These are phyloP conservation scores for Arabidopsis lyrata DNA, from an alignment of 441 rosid genomes.

Conservation along the genomic window DNA sequence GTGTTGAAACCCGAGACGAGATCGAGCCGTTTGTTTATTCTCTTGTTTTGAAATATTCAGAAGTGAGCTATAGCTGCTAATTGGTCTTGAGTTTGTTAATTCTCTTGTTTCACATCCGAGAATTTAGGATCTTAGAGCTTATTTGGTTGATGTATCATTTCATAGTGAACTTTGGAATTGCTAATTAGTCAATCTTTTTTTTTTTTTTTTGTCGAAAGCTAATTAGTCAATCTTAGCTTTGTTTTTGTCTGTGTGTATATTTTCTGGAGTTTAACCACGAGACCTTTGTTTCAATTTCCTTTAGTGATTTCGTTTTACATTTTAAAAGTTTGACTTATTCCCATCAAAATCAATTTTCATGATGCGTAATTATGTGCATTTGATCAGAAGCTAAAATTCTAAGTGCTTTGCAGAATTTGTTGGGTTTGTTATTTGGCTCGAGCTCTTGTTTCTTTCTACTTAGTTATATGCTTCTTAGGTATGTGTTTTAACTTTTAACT, in stretches of 20 bases:
- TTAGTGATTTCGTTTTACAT: conserved; percentile 2
- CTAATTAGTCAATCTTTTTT: too few relatives aligned
- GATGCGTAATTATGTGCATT: background rate
- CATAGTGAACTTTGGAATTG: conserved; percentile 11
- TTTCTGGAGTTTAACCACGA: background rate
- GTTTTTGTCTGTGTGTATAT: background rate
- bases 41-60: background rate
- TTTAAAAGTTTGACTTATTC: background rate
- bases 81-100: background rate
- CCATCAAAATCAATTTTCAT: background rate
- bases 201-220: too few relatives aligned
- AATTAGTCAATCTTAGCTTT: background rate
- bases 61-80: background rate
- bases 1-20: too few relatives aligned
- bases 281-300: background rate
- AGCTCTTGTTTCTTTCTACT: background rate
- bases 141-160: background rate
- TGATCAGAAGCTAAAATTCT: background rate
- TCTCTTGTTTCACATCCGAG: background rate
- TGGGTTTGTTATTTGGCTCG: background rate
- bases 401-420: background rate
- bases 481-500: too few relatives aligned
- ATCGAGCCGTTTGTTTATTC: too few relatives aligned
- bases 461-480: too few relatives aligned
- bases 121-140: conserved; percentile 4